phyloP scores from a whole-genome alignment of 73 alveolate species.

The Paramecium biaurelia region DNA sequence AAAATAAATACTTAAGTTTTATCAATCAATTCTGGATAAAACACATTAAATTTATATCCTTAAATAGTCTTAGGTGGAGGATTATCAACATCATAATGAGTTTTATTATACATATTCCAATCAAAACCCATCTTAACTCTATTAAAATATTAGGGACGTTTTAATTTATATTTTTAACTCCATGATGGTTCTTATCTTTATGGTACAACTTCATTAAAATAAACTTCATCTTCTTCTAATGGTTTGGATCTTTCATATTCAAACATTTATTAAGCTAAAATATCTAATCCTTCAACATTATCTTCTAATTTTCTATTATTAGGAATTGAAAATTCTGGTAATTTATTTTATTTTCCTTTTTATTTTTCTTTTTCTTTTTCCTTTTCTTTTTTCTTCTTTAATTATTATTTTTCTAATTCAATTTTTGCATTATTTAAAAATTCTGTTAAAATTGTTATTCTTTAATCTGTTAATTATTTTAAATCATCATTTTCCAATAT shows the following conservation, averaged over 20 bases:
- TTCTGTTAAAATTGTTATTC: constrained; percentile 27
- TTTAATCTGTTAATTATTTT: constrained; percentile 48
- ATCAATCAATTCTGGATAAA: constrained; percentile 98
- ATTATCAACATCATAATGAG: constrained; percentile 98
- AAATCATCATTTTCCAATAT: constrained; percentile 40
- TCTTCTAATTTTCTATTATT: constrained; percentile 25
- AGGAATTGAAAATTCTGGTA: constrained; percentile 50
- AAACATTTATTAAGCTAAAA: constrained; percentile 51
- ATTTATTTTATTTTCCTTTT: background rate
- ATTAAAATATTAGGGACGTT: constrained; percentile 94
- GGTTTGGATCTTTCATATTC: constrained; percentile 67
- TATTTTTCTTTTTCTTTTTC: constrained; percentile 24
- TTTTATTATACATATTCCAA: constrained; percentile 99
- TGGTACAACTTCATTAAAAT: constrained; percentile 55
- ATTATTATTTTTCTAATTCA: constrained; percentile 26
- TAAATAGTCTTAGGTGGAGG: constrained; percentile 99
- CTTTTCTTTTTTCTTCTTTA: constrained; percentile 34
- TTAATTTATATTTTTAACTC: constrained; percentile 86
- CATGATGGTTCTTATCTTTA: constrained; percentile 75
- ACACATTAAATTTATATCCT: constrained; percentile 98
- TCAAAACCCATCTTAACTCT: constrained; percentile 98
- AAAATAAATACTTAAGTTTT: constrained; percentile 71
- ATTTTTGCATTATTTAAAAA: background rate
- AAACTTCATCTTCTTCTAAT: constrained; percentile 64
- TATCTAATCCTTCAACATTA: constrained; percentile 61